Conservation (phyloP, 78 protist genomes). For the Corallochytrium limacisporum region DNA sequence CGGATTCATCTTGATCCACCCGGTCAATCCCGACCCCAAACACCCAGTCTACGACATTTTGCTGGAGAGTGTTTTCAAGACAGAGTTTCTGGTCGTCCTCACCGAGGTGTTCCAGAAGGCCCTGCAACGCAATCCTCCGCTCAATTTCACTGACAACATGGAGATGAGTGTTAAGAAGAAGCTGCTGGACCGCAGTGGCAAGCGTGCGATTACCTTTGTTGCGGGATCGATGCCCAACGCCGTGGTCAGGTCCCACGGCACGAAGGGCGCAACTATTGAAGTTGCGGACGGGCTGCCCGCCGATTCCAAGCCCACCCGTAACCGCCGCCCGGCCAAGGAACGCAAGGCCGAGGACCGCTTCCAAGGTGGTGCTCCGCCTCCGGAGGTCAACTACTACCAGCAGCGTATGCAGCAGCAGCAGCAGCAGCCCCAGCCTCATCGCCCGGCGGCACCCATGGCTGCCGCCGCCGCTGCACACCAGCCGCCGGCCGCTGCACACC, state of each 20-base stretch:
- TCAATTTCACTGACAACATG: background rate
- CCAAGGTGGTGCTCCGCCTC: too few relatives aligned
- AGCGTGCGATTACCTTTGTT: background rate
- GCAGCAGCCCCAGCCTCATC: too few relatives aligned
- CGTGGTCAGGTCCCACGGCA: too few relatives aligned
- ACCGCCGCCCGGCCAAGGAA: background rate
- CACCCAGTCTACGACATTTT: background rate
- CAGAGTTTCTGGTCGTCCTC: conserved; percentile 2
- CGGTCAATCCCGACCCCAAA: too few relatives aligned
- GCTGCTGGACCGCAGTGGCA: background rate
- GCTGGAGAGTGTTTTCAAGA: conserved; percentile 7
- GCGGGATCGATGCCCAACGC: too few relatives aligned
- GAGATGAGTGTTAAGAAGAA: background rate
- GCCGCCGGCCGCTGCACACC: background rate
- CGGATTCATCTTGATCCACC: background rate
- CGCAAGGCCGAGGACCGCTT: background rate
- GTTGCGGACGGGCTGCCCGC: background rate
- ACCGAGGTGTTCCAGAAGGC: background rate
- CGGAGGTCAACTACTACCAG: too few relatives aligned
- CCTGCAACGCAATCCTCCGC: background rate
- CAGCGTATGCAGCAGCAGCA: too few relatives aligned
- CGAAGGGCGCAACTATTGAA: background rate
- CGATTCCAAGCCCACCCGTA: background rate
- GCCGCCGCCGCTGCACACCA: too few relatives aligned
- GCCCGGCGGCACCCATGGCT: too few relatives aligned